Evolutionary conservation across 1,284 basidiomycete genomes (phyloP).

Genomic region (Neotropicomus parvogracilis): DNA sequence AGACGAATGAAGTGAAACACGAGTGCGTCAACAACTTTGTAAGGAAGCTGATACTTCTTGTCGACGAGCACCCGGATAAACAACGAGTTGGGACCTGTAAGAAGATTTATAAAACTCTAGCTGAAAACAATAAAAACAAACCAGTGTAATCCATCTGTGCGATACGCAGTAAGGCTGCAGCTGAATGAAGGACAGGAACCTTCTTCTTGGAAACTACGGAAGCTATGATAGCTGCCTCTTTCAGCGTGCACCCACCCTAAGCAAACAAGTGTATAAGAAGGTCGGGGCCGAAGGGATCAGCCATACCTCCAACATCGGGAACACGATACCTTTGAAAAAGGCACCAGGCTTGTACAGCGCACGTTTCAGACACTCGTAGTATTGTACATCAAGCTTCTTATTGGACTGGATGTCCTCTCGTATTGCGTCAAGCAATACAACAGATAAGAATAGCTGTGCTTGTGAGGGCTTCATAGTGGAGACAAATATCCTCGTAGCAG

Average conservation of each 20-base stretch:
- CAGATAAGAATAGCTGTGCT: constrained; percentile 91
- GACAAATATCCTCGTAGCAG: constrained; percentile 93
- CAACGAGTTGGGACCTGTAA: constrained; percentile 83
- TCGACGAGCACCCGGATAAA: constrained; percentile 97
- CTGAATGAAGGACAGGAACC: constrained; percentile 93
- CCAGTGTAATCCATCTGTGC: constrained; percentile 97
- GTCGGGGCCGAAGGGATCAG: neutral
- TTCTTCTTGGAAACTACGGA: constrained; percentile 91
- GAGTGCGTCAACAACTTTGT: constrained; percentile 96
- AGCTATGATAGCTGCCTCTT: constrained; percentile 93
- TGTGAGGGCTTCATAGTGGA: constrained; percentile 96
- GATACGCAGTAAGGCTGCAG: constrained; percentile 90
- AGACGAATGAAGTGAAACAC: constrained; percentile 98
- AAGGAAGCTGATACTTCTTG: constrained; percentile 98
- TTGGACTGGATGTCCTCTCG: constrained; percentile 86
- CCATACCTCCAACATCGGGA: constrained; percentile 89
- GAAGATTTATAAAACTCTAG: neutral
- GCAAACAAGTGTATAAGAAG: constrained; percentile 1
- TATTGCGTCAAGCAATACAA: constrained; percentile 89
- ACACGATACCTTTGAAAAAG: constrained; percentile 98
- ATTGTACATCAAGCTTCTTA: constrained; percentile 90
- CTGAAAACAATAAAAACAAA: constrained; percentile 22
- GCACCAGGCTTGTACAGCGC: constrained; percentile 95
- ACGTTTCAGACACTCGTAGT: constrained; percentile 90
- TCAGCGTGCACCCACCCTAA: constrained; percentile 73